phyloP scores from a whole-genome alignment of 2,329 filamentous ascomycete genomes.

The Colletotrichum sp. region DNA sequence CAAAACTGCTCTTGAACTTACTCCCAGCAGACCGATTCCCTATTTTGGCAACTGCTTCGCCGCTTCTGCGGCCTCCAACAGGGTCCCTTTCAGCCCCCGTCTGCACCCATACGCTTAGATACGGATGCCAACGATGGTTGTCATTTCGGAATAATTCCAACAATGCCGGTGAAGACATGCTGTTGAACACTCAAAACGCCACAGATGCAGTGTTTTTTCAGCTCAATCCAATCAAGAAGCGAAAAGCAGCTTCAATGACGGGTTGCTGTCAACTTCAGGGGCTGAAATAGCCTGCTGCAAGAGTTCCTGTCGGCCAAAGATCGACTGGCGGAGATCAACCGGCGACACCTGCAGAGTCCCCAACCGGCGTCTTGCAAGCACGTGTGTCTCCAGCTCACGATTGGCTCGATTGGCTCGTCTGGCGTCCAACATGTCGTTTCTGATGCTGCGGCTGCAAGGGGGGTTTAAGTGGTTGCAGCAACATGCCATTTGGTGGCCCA shows the following conservation, averaged over 20 bases:
- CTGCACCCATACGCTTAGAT: neutral
- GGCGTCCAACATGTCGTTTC: neutral
- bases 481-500: neutral
- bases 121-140: neutral
- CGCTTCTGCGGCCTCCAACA: neutral
- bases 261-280: neutral
- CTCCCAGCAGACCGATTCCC: neutral
- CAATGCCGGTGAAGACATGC: neutral
- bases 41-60: neutral
- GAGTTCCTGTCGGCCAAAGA: neutral
- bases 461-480: constrained; percentile 22
- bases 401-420: constrained; percentile 6
- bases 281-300: neutral
- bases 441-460: constrained; percentile 9
- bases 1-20: neutral
- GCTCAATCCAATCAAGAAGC: neutral
- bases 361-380: neutral
- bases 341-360: neutral
- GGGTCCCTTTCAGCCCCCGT: neutral
- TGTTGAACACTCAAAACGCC: neutral
- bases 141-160: neutral
- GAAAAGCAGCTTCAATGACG: neutral
- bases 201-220: neutral
- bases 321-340: neutral
- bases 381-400: neutral